Base-by-base conservation (phyloP, 2,329 filamentous ascomycete genomes). In the Alternaria sp. region DNA sequence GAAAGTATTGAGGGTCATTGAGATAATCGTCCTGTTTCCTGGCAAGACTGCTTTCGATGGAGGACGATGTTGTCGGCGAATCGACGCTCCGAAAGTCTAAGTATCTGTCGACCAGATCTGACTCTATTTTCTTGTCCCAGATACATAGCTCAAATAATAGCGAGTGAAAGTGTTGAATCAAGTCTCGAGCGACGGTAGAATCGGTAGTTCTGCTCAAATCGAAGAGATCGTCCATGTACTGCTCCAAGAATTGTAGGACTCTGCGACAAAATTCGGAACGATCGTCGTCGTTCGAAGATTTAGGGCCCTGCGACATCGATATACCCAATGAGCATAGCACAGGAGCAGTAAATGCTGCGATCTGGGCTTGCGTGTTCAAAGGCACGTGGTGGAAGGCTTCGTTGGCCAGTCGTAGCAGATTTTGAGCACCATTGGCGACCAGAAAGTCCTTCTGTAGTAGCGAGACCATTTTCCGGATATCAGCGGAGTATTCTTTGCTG, bases 1-100 rank as follows among this genome's bases (percentile, higher is more conserved):
- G 71, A 1, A 81, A 81, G 58, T 79, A 79, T 3, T 73, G 76
- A 5, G 71, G 57, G 22, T 74, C 66, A 38, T 67, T 59, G 25
- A 61, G 67, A 54, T 75, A 74, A 8, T 70, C 66, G 27, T 57
- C 36, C 14, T 50, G 30, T 5, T 52, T 54, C 25, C 18, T 28
- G 6, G 30, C 54, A 9, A 22, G 55, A 8, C 46, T 34, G 18
- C 54, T 55, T 14, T 66, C 50, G 40, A 50, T 43, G 27, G 65
- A 41, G 9, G 63, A 62, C 9, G 64, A 59, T 3, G 55, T 54
- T 5, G 66, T 69, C 2, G 74, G 73, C 28, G 73, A 75, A 5
- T 70, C 64, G 2, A 67, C 60, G 36, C 71, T 65, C 10, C 61
- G 54, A 34, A 69, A 70, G 22, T 72, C 71, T 41, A 78, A 50